Evolutionary conservation across 495 filamentous ascomycete genomes (phyloP), one percentile per base, ranked within the genome.

Genomic region (Rostrohypoxylon terebratum): DNA sequence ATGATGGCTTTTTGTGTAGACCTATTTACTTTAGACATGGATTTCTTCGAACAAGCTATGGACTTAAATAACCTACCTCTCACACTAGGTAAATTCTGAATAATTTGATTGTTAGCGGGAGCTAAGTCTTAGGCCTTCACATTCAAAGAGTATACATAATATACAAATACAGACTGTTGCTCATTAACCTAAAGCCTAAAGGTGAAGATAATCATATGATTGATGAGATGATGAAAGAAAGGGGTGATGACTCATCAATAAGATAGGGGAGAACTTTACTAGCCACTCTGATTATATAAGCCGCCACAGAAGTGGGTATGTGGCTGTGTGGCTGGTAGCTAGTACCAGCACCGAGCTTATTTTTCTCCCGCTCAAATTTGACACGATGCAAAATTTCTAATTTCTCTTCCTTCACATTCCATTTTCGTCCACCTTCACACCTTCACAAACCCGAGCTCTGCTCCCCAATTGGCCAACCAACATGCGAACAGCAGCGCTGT

Each of bases 381-480:
- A 34, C 73, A 71, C n/a, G 61, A 59, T 53, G 18, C 33, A 4
- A 59, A 63, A 70, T n/a, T n/a, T n/a, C n/a, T n/a, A n/a, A 59
- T 38, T 65, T 36, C 28, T 59, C 40, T 65, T 75, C 54, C 59
- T 68, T 65, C 28, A 40, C 44, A 42, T 69, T 74, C 65, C 65
- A 66, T 68, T 71, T 31, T 33, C 28, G 31, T 28, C 66, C 0
- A 59, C 47, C 54, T 38, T 53, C 42, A n/a, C 13, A 53, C n/a
- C n/a, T n/a, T n/a, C n/a, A n/a, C n/a, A 54, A 21, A 31, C 44
- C 40, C 57, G 55, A 71, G 55, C 61, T 20, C 57, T 59, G 42
- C 55, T 68, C 38, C 20, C 44, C 73, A 68, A 73, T 73, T 77
- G 73, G 75, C 69, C 73, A 63, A 71, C 63, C 72, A 77, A 77